Evolutionary conservation across 805 yeast genomes (phyloP), one percentile per base, ranked within the genome.

Genomic region (Soucietia sequanensis): DNA sequence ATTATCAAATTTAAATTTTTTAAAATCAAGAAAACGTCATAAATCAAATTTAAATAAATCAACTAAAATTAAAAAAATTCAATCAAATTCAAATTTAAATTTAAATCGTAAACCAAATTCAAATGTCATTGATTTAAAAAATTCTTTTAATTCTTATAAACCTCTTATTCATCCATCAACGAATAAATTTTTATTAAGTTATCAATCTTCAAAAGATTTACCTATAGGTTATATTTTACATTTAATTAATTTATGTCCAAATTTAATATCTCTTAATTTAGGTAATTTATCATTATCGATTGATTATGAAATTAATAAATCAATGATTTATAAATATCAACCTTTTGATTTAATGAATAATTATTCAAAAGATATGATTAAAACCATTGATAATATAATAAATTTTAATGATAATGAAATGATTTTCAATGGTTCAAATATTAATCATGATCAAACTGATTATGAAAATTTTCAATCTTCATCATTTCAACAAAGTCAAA

Each of bases 161-260:
- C 31, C 30, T 15, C 6, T 9, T 7, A 9, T 6, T 13, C 89
- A 84, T 51, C 93, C 93, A 2, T 56, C 61, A 30, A 77, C 79
- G 26, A 81, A 76, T 52, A 75, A 77, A 37, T 78, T 81, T 43
- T 54, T 86, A 23, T 48, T 70, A 35, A 81, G 76, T 54, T 84
- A 83, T 56, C 70, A 86, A 3, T 66, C 74, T 14, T 71, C 81
- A n/a, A 78, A 74, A 45, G 96, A 88, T 54, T 53, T 88, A 5
- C 96, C 96, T 1, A 61, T 82, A 19, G 96, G 96, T 0, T 77
- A 78, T 42, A 49, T 89, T 7, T 51, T 88, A 10, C 95, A 85
- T 53, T 49, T 87, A 23, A 50, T 88, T 24, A 72, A 71, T n/a
- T 61, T 76, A 22, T 89, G 96, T 51, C 78, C 78, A 10, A 81